Base-by-base conservation (phyloP, 2,329 filamentous ascomycete genomes). In the Ambrosiella cleistominuta region DNA sequence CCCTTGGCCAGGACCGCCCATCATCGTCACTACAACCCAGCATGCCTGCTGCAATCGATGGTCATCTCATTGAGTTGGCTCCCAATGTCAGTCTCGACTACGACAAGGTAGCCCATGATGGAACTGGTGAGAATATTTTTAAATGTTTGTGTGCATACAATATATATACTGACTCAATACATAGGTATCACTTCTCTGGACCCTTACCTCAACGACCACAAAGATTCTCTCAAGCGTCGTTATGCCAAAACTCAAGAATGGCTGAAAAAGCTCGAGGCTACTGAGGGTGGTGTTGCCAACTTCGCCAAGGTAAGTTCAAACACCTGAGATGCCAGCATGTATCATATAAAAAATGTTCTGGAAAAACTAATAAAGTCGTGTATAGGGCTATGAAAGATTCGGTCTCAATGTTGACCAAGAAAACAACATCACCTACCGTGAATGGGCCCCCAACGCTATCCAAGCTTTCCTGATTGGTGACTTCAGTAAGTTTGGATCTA, bases 401-500 rank as follows among this genome's bases (percentile, higher is more conserved):
- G 93, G 93, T 58, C 81, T 98, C 70, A 88, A 87, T 64, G 83
- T 93, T 61, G 78, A 84, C 67, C 74, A 80, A 57, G 82, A 95
- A 66, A 88, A 88, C 69, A 89, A 90, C 69, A 88, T 98, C 63
- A 75, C 78, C 60, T 98, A 98, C 71, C 80, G 88, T 64, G 93
- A 98, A 77, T 98, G 93, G 93, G 93, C 93, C 0, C 90, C 93
- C 35, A 94, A 89, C 74, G 91, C 89, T 57, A 75, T 81, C 45
- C 77, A 86, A 66, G 93, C 93, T 54, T 89, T 83, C 68, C 78
- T 98, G 56, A 85, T 95, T 64, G 93, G 93, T 62, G 93, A 97
- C 65, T 98, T 97, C 76, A 98, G 86, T 90, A 74, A 64, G 82
- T 68, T 44, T 12, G 39, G 1, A 57, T 51, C 19, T 19, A 9